Conservation (phyloP, 805 yeast species). For the Cyberlindnera xishuangbannaensis region DNA sequence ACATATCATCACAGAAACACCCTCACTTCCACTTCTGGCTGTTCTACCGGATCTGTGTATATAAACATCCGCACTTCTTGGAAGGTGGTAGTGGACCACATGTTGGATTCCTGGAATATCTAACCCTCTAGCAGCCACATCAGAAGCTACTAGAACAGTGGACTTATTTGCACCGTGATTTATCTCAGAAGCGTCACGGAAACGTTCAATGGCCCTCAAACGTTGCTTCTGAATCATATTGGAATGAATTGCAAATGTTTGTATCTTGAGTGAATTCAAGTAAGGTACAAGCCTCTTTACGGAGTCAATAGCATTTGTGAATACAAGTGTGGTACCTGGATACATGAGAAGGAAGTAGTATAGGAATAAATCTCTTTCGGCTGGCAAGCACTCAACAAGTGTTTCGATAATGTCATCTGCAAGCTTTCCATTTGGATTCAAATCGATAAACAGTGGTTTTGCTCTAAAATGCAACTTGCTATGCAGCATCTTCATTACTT, state of each 20-base stretch:
- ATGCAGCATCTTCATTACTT: constrained; percentile 59
- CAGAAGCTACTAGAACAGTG: constrained; percentile 83
- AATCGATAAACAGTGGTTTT: constrained; percentile 71
- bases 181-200: constrained; percentile 44
- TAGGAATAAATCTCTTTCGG: constrained; percentile 83
- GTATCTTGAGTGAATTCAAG: constrained; percentile 61
- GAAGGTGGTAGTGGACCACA: constrained; percentile 93
- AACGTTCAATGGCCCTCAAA: constrained; percentile 76
- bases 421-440: constrained; percentile 78
- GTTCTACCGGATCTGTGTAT: constrained; percentile 97
- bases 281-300: constrained; percentile 81
- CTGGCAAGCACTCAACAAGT: constrained; percentile 82
- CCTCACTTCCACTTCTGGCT: constrained; percentile 91
- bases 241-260: constrained; percentile 78
- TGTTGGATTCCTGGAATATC: constrained; percentile 89
- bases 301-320: constrained; percentile 92
- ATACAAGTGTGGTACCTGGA: constrained; percentile 85
- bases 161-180: constrained; percentile 39
- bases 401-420: constrained; percentile 77
- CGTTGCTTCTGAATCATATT: constrained; percentile 95
- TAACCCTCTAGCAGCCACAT: constrained; percentile 97
- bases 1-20: constrained; percentile 91
- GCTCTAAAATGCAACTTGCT: constrained; percentile 67
- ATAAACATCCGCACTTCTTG: constrained; percentile 90
- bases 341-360: constrained; percentile 83